Evolutionary conservation across 2,329 filamentous ascomycete genomes (phyloP).

Genomic region (Scytalidium sp.): DNA sequence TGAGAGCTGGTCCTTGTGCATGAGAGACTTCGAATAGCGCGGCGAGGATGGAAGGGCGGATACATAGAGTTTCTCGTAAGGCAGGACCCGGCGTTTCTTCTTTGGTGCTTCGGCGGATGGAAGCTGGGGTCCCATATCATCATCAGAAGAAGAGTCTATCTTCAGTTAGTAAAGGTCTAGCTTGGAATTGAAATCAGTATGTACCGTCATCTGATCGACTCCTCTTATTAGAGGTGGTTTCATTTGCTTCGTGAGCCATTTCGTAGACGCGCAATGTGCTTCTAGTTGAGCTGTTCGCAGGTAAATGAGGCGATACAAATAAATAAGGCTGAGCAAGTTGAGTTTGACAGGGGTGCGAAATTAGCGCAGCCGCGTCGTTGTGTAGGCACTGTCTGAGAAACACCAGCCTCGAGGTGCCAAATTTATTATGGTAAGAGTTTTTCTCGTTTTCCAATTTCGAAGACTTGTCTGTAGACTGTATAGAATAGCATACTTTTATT

Average conservation of each 20-base stretch:
- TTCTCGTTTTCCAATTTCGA: too few species aligned
- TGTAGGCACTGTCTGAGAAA: too few species aligned
- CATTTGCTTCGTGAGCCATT: slow-evolving; percentile 32
- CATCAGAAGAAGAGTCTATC: slow-evolving; percentile 63
- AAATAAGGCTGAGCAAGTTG: too few species aligned
- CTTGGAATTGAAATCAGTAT: slow-evolving; percentile 7
- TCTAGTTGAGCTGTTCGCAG: not conserved
- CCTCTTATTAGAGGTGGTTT: slow-evolving; percentile 46
- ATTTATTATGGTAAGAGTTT: too few species aligned
- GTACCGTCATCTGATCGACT: slow-evolving; percentile 43
- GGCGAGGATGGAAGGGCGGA: slow-evolving; percentile 78
- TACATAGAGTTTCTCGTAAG: slow-evolving; percentile 93
- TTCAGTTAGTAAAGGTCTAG: slow-evolving; percentile 8
- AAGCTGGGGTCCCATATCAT: slow-evolving; percentile 91
- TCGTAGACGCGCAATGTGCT: not conserved
- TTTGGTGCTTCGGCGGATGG: slow-evolving; percentile 76
- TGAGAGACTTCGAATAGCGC: slow-evolving; percentile 91
- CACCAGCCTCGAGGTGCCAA: too few species aligned
- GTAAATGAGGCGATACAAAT: not conserved
- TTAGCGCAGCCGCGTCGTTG: too few species aligned
- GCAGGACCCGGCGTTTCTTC: slow-evolving; percentile 87
- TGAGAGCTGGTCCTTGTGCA: slow-evolving; percentile 94
- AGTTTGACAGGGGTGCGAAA: too few species aligned
- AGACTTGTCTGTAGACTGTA: too few species aligned
- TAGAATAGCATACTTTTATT: too few species aligned